phyloP scores from a whole-genome alignment of 78 protist genomes.

The Dictyostelium intermedium region DNA sequence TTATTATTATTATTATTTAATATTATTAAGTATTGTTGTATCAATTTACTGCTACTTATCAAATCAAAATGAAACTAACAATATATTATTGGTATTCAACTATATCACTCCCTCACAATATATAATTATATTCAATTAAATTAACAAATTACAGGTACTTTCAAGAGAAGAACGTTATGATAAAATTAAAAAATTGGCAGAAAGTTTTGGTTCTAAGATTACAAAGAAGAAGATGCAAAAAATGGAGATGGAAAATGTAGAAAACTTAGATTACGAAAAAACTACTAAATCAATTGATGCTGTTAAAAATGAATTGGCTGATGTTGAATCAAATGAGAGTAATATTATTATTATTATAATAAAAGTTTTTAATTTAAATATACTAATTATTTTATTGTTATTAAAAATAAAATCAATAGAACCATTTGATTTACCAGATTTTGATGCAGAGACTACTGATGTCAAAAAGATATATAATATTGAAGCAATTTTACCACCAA shows the following conservation, averaged over 20 bases:
- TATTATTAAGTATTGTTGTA: too few species aligned
- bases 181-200: conserved; percentile 33
- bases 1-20: not conserved
- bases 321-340: conserved; percentile 13
- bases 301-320: not conserved
- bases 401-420: not conserved
- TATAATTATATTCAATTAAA: too few species aligned
- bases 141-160: not conserved
- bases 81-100: too few species aligned
- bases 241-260: conserved; percentile 52
- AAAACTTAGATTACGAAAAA: conserved; percentile 33
- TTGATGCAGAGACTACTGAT: not conserved
- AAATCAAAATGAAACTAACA: too few species aligned
- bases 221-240: conserved; percentile 74
- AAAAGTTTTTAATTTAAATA: too few species aligned
- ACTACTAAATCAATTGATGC: not conserved
- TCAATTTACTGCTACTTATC: too few species aligned
- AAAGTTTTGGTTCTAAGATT: conserved; percentile 53
- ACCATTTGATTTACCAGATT: conserved; percentile 42
- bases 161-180: conserved; percentile 23
- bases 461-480: conserved; percentile 10
- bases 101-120: too few species aligned
- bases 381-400: not conserved
- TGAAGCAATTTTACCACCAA: conserved; percentile 55
- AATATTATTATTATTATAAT: not conserved